These are phyloP conservation scores for Zymoseptoria pseudotritici DNA, from an alignment of 2,329 filamentous ascomycete genomes.

Conservation along the genomic window DNA sequence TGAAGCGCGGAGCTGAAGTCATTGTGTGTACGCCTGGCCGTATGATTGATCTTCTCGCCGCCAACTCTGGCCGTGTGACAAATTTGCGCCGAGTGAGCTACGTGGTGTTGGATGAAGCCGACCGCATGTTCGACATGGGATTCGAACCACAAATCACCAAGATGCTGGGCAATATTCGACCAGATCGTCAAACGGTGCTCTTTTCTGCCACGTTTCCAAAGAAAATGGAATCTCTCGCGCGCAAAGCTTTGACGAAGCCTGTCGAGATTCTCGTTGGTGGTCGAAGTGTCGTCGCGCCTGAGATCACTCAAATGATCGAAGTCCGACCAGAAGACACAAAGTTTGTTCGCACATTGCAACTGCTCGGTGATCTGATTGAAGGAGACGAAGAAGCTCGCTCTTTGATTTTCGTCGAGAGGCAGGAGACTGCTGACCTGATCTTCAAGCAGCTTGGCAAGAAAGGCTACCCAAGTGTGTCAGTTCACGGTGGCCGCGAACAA, in stretches of 20 bases:
- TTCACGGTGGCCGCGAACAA: conserved; percentile 90
- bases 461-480: conserved; percentile 85
- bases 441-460: conserved; percentile 73
- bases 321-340: conserved; percentile 76
- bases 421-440: conserved; percentile 30
- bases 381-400: conserved; percentile 83
- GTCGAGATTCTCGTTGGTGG: conserved; percentile 91
- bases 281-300: conserved; percentile 58
- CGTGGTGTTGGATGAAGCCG: conserved; percentile 91
- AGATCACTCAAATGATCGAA: conserved; percentile 88
- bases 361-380: conserved; percentile 80
- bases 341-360: conserved; percentile 73
- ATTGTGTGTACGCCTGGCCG: conserved; percentile 92
- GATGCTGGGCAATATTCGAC: conserved; percentile 83
- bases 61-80: conserved; percentile 89
- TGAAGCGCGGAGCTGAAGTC: conserved; percentile 92
- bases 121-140: conserved; percentile 99
- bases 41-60: conserved; percentile 88
- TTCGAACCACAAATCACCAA: conserved; percentile 98
- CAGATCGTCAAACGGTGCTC: conserved; percentile 85
- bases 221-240: conserved; percentile 82
- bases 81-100: conserved; percentile 86
- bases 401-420: conserved; percentile 51
- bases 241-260: conserved; percentile 77
- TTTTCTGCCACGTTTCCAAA: conserved; percentile 96